phyloP scores from a whole-genome alignment of 2,329 filamentous ascomycete species.

The Pestalotiopsis sp. region DNA sequence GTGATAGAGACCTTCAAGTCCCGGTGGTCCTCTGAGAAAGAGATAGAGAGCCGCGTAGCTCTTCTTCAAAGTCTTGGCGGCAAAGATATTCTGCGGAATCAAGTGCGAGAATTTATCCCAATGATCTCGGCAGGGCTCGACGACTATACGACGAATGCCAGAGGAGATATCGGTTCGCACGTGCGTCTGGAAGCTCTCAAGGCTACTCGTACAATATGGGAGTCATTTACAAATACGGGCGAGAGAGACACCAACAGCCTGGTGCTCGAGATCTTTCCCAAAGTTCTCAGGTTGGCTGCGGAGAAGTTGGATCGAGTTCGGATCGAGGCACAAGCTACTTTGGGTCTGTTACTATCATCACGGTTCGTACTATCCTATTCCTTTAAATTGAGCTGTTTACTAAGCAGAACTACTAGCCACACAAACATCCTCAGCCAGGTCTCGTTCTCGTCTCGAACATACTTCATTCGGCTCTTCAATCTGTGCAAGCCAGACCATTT shows the following conservation, averaged over 20 bases:
- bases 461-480: slow-evolving; percentile 59
- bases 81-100: slow-evolving; percentile 46
- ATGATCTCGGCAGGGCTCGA: slow-evolving; percentile 67
- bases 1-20: slow-evolving; percentile 49
- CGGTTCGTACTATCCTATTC: slow-evolving; percentile 41
- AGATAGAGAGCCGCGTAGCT: slow-evolving; percentile 56
- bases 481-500: slow-evolving; percentile 44
- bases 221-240: slow-evolving; percentile 17
- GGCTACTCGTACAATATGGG: slow-evolving; percentile 70
- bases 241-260: slow-evolving; percentile 7
- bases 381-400: slow-evolving; percentile 4
- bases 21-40: slow-evolving; percentile 54
- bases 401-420: slow-evolving; percentile 35
- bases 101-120: slow-evolving; percentile 43
- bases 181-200: slow-evolving; percentile 80
- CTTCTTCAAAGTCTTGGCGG: slow-evolving; percentile 58
- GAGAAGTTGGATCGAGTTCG: slow-evolving; percentile 93
- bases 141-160: slow-evolving; percentile 88
- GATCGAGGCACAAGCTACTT: slow-evolving; percentile 61
- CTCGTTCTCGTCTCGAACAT: slow-evolving; percentile 61
- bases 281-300: slow-evolving; percentile 70
- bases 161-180: slow-evolving; percentile 88
- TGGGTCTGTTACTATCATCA: slow-evolving; percentile 47
- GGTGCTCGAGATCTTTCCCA: slow-evolving; percentile 47
- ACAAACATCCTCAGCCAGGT: slow-evolving; percentile 37